Percentiles rank a stretch among this genome's conserved stretches.
Evolutionary conservation across 1,284 basidiomycete species (phyloP).

Genomic region (Xanthoconium separans): DNA sequence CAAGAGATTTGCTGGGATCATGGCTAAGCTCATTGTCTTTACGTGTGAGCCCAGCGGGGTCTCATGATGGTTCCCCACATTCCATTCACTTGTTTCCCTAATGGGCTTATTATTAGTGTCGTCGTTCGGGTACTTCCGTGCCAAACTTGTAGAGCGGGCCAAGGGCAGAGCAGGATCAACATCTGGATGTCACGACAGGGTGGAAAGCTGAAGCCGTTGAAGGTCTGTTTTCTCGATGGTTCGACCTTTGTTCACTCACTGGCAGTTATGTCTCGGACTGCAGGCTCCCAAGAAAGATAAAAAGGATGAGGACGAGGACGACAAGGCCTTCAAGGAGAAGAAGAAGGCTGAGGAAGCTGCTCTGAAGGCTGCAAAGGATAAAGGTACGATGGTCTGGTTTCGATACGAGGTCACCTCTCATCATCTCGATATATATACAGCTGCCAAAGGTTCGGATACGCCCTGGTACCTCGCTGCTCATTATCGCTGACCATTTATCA

Average conservation of each 20-base stretch:
- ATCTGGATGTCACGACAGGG: constrained; percentile 71
- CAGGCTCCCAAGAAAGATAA: constrained; percentile 79
- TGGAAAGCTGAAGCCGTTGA: constrained; percentile 77
- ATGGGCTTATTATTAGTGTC: not conserved
- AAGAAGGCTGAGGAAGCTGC: constrained; percentile 71
- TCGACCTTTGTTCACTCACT: not conserved
- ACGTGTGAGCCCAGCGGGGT: not conserved
- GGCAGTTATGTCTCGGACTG: not conserved
- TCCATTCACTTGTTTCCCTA: constrained; percentile 7
- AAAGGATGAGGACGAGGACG: constrained; percentile 69
- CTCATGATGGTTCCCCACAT: too few species aligned
- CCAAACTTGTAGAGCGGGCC: not conserved
- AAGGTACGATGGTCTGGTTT: constrained; percentile 46
- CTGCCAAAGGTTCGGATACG: constrained; percentile 54
- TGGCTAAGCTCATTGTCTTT: not conserved
- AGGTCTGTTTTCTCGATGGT: constrained; percentile 38
- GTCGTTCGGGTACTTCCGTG: not conserved
- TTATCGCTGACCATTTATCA: constrained; percentile 24
- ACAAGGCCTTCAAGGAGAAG: constrained; percentile 68
- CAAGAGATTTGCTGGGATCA: not conserved
- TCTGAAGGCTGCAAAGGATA: constrained; percentile 63
- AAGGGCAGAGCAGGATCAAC: not conserved
- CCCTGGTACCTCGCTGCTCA: not conserved
- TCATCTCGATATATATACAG: too few species aligned
- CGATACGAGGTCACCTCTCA: not conserved